Percentiles rank a stretch among this genome's conserved stretches.
These are phyloP conservation scores for Trichoderma sp. DNA, from an alignment of 2,329 filamentous ascomycete genomes.

Conservation along the genomic window DNA sequence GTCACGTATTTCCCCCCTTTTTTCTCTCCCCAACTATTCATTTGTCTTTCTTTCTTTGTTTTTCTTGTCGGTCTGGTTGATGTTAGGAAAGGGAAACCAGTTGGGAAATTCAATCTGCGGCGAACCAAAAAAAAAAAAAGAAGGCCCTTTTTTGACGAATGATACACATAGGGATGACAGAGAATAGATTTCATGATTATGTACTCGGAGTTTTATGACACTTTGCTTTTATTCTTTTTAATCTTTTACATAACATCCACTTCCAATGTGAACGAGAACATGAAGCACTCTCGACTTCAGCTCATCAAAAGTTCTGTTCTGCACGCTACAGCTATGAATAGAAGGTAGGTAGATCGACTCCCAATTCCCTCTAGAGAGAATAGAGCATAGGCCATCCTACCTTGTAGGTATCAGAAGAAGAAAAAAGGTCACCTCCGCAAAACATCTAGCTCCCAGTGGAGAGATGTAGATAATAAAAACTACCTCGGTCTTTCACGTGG, in stretches of 20 bases:
- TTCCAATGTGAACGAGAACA: background rate
- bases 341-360: background rate
- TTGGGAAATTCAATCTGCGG: background rate
- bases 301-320: background rate
- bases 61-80: background rate
- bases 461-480: background rate
- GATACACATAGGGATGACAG: background rate
- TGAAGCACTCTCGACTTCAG: no score
- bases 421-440: background rate
- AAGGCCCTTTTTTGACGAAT: background rate
- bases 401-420: background rate
- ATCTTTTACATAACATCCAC: background rate
- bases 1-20: background rate
- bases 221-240: no score
- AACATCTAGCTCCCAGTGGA: background rate
- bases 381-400: background rate
- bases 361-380: background rate
- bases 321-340: background rate
- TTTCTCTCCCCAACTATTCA: background rate
- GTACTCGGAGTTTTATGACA: background rate
- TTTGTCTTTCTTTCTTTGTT: background rate
- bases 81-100: background rate
- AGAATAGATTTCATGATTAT: conserved; percentile 3
- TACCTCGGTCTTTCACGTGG: background rate
- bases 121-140: background rate